phyloP scores from a whole-genome alignment of 2,329 filamentous ascomycete species.

The Stachybotrys chlorohalonatus region DNA sequence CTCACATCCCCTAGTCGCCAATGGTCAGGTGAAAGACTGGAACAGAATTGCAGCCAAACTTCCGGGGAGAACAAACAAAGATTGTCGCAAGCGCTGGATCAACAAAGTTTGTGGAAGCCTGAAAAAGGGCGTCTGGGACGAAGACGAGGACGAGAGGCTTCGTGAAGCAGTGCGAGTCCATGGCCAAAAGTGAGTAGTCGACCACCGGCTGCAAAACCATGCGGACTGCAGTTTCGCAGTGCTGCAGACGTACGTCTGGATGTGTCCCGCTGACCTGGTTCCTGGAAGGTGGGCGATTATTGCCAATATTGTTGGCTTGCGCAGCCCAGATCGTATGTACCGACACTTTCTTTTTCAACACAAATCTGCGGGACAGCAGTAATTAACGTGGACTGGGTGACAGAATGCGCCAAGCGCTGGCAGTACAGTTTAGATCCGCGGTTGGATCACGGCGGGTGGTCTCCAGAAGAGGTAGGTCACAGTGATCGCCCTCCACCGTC shows the following conservation, averaged over 20 bases:
- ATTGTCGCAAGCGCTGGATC: conserved; percentile 32
- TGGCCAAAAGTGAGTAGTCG: conserved; percentile 21
- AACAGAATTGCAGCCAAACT: conserved; percentile 25
- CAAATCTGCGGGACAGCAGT: no score
- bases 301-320: conserved; percentile 24
- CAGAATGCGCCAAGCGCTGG: conserved; percentile 38
- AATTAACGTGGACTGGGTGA: background rate
- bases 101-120: conserved; percentile 25
- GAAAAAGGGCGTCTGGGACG: conserved; percentile 26
- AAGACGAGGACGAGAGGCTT: conserved; percentile 10
- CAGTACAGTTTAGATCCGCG: conserved; percentile 31
- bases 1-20: background rate
- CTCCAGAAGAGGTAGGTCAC: conserved; percentile 8
- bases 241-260: no score
- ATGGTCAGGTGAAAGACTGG: conserved; percentile 13
- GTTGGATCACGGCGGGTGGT: conserved; percentile 18
- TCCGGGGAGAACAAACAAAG: conserved; percentile 31
- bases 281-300: conserved; percentile 29
- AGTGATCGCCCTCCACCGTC: background rate
- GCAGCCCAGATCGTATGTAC: conserved; percentile 16
- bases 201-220: no score
- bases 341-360: background rate
- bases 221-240: no score
- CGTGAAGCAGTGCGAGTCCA: conserved; percentile 23
- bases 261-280: background rate